phyloP scores from a whole-genome alignment of 2,329 filamentous ascomycete genomes.

The Sclerotinia glacialis region DNA sequence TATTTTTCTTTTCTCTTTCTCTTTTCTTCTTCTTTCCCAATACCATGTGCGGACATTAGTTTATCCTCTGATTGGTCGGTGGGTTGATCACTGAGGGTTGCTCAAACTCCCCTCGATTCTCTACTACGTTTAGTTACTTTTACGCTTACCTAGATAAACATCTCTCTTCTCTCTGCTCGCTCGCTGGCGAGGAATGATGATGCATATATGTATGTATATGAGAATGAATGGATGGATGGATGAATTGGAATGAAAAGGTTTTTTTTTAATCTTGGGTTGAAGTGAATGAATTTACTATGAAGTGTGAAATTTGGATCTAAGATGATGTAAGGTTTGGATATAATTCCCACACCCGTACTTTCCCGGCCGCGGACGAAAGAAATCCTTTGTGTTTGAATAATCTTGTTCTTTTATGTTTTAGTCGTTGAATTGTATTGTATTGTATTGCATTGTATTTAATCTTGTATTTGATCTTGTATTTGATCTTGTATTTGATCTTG shows the following conservation, averaged over 20 bases:
- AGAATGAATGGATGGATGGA: neutral
- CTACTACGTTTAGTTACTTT: neutral
- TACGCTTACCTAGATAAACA: neutral
- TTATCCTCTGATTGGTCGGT: neutral
- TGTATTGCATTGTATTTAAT: too few species aligned
- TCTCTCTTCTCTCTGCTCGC: neutral
- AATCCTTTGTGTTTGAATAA: too few species aligned
- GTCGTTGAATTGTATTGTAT: too few species aligned
- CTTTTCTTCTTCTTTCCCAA: neutral
- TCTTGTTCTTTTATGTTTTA: too few species aligned
- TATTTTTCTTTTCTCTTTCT: slow-evolving; percentile 4
- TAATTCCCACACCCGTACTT: too few species aligned
- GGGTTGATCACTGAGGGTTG: neutral
- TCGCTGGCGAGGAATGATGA: neutral
- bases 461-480: too few species aligned
- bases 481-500: too few species aligned
- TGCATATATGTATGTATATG: neutral
- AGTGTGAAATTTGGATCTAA: too few species aligned
- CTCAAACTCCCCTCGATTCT: neutral
- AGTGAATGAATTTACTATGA: neutral
- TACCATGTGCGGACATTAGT: too few species aligned
- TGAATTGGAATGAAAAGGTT: neutral
- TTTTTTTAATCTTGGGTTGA: neutral
- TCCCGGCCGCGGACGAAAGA: too few species aligned
- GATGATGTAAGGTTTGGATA: too few species aligned